phyloP scores from a whole-genome alignment of 805 yeast genomes.

The Maudiozyma barnettii region DNA sequence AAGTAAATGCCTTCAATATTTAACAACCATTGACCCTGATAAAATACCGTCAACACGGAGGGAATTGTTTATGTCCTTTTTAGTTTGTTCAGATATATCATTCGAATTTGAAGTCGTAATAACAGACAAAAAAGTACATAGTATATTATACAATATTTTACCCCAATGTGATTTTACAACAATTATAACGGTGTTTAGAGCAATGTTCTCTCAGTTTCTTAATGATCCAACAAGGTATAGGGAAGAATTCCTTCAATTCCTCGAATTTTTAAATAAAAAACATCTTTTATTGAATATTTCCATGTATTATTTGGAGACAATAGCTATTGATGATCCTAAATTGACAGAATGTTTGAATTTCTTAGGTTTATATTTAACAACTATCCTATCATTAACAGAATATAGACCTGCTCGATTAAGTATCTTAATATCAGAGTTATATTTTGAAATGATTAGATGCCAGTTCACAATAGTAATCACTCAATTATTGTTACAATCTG shows the following conservation, averaged over 20 bases:
- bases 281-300: slow-evolving; percentile 3
- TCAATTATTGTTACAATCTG: slow-evolving; percentile 9
- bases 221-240: slow-evolving; percentile 5
- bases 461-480: slow-evolving; percentile 11
- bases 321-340: slow-evolving; percentile 3
- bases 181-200: slow-evolving; percentile 5
- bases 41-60: neutral
- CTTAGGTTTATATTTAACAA: slow-evolving; percentile 1
- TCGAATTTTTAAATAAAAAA: slow-evolving; percentile 5
- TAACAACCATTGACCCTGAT: neutral
- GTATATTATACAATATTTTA: slow-evolving; percentile 5
- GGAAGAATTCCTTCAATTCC: slow-evolving; percentile 5
- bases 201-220: slow-evolving; percentile 7
- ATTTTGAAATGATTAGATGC: slow-evolving; percentile 7
- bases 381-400: neutral
- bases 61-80: slow-evolving; percentile 7
- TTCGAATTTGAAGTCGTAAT: slow-evolving; percentile 7
- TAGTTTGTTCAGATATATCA: slow-evolving; percentile 9
- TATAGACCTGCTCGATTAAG: slow-evolving; percentile 10
- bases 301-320: slow-evolving; percentile 4
- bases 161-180: slow-evolving; percentile 7
- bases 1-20: neutral
- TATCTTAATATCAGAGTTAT: slow-evolving; percentile 6
- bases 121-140: slow-evolving; percentile 6
- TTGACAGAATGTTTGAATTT: slow-evolving; percentile 2